Evolutionary conservation across 176 grass and related monocot species (phyloP).

Genomic region (Carex myosuroides): DNA sequence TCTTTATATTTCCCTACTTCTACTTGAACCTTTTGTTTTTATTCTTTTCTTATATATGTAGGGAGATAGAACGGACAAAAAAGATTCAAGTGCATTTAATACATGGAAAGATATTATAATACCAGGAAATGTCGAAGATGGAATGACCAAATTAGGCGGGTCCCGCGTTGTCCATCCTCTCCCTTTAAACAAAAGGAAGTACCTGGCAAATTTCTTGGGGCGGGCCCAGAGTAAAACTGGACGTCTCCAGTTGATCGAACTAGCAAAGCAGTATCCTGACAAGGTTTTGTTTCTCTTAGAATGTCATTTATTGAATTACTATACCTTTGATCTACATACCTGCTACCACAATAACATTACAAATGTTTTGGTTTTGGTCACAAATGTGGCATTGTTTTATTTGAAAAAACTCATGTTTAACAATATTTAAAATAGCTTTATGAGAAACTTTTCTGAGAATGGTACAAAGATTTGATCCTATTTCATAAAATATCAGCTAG

Average conservation of each 20-base stretch:
- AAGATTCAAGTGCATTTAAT: slow-evolving; percentile 80
- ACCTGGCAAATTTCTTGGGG: slow-evolving; percentile 87
- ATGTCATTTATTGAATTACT: slow-evolving; percentile 1
- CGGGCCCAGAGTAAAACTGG: slow-evolving; percentile 74
- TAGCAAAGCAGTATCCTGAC: slow-evolving; percentile 88
- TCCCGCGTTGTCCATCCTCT: slow-evolving; percentile 50
- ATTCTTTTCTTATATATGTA: slow-evolving; percentile 16
- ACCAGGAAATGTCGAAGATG: slow-evolving; percentile 90
- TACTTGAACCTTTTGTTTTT: slow-evolving; percentile 1
- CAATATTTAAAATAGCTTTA: not conserved
- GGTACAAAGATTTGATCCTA: not conserved
- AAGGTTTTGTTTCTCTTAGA: slow-evolving; percentile 49
- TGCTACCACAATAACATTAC: not conserved
- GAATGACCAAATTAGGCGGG: slow-evolving; percentile 56
- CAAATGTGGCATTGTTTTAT: slow-evolving; percentile 24
- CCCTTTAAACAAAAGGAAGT: slow-evolving; percentile 65
- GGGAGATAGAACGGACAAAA: slow-evolving; percentile 93
- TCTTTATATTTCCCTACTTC: not conserved
- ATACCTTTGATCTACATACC: slow-evolving; percentile 2
- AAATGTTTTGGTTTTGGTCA: not conserved
- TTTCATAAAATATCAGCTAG: slow-evolving; percentile 34
- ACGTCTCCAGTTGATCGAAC: slow-evolving; percentile 68
- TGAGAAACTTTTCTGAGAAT: not conserved
- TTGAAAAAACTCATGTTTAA: slow-evolving; percentile 21
- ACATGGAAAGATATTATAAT: slow-evolving; percentile 98